Conservation (phyloP, 352 stramenopile species). For the Phytopythium helicoides region DNA sequence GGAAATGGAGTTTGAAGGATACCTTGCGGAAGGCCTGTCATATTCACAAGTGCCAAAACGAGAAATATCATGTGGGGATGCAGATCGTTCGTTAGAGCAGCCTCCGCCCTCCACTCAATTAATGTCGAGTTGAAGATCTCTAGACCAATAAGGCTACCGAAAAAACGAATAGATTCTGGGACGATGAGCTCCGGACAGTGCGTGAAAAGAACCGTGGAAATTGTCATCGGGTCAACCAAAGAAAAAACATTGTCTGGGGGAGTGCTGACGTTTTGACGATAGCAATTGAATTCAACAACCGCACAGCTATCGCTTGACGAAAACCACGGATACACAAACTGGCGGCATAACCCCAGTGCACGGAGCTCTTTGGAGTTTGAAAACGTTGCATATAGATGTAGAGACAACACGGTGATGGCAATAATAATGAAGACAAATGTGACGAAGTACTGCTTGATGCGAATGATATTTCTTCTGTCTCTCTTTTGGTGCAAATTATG, state of each 20-base stretch:
- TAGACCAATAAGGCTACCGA: conserved; percentile 39
- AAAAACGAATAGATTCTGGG: conserved; percentile 22
- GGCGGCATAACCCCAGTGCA: conserved; percentile 14
- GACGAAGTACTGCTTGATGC: no score
- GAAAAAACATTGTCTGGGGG: conserved; percentile 2
- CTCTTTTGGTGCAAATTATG: no score
- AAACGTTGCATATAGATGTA: background rate
- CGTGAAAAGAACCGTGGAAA: conserved; percentile 36
- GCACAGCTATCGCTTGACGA: conserved; percentile 28
- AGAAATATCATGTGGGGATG: conserved; percentile 30
- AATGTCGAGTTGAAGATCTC: conserved; percentile 62
- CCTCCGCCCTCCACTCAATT: conserved; percentile 24
- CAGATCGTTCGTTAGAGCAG: conserved; percentile 25
- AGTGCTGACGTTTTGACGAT: conserved; percentile 10
- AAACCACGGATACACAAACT: conserved; percentile 38
- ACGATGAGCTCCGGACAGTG: conserved; percentile 44
- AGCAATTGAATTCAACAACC: conserved; percentile 39
- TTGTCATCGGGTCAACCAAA: conserved; percentile 20
- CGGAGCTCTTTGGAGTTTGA: background rate
- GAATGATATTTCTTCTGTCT: no score
- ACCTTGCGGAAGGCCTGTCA: conserved; percentile 38
- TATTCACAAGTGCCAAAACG: conserved; percentile 37
- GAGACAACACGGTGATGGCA: background rate
- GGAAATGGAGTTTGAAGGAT: conserved; percentile 29
- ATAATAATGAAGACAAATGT: no score